Percentiles rank a stretch among this genome's conserved stretches.
phyloP scores from a whole-genome alignment of 2,329 filamentous ascomycete genomes.

The Apiospora aurea region DNA sequence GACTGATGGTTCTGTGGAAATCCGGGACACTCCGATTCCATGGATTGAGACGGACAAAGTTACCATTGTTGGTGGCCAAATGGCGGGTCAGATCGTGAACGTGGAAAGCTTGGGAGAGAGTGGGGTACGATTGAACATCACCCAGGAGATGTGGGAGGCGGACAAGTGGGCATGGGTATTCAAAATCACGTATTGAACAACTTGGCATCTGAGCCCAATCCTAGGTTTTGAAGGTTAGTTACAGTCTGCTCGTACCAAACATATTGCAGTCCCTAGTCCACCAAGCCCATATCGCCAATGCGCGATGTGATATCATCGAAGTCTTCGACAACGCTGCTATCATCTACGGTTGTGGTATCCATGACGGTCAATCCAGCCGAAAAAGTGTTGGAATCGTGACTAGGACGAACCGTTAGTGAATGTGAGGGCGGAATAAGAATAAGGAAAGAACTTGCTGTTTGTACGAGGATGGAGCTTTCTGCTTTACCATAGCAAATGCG shows the following conservation, averaged over 20 bases:
- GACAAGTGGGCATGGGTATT: constrained; percentile 35
- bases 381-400: constrained; percentile 25
- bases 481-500: constrained; percentile 19
- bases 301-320: not conserved
- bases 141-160: not conserved
- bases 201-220: not conserved
- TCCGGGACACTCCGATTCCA: constrained; percentile 43
- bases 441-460: not conserved
- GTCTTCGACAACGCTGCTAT: not conserved
- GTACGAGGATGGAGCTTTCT: not conserved
- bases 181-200: constrained; percentile 34
- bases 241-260: not conserved
- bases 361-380: not conserved
- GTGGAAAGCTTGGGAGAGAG: not conserved
- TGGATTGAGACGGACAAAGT: constrained; percentile 53
- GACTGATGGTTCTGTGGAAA: not conserved
- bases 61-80: constrained; percentile 47
- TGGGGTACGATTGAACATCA: not conserved
- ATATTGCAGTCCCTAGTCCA: not conserved
- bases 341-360: not conserved
- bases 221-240: too few species aligned
- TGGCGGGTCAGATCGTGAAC: not conserved
- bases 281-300: not conserved
- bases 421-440: not conserved
- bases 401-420: not conserved